phyloP scores from a whole-genome alignment of 768 basidiomycete genomes.

The Leccinum truebloodii region DNA sequence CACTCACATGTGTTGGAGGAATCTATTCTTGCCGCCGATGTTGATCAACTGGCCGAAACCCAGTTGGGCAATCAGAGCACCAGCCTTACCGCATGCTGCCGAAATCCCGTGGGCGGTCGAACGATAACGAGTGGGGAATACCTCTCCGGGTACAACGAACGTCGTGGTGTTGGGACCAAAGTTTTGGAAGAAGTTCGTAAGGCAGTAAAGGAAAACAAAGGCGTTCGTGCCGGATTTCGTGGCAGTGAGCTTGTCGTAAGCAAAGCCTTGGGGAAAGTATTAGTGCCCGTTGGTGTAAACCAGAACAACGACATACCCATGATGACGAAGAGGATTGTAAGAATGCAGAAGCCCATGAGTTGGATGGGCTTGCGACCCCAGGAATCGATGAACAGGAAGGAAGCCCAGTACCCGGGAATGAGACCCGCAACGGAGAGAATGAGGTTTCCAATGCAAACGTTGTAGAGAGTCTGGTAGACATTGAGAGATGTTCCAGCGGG shows the following conservation, averaged over 20 bases:
- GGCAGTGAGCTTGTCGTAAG: conserved; percentile 55
- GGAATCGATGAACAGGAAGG: conserved; percentile 65
- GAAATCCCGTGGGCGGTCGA: conserved; percentile 85
- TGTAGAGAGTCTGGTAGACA: conserved; percentile 60
- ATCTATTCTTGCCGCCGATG: conserved; percentile 62
- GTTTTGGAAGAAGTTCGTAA: conserved; percentile 91
- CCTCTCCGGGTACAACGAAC: conserved; percentile 80
- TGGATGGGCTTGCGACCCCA: conserved; percentile 87
- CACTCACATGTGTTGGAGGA: conserved; percentile 69
- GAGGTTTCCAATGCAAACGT: conserved; percentile 73
- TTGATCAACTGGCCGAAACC: conserved; percentile 70
- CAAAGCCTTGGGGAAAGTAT: conserved; percentile 52
- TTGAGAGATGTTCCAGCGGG: conserved; percentile 31
- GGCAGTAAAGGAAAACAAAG: conserved; percentile 82
- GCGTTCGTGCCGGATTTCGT: conserved; percentile 45
- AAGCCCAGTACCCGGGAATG: conserved; percentile 70
- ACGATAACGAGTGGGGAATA: conserved; percentile 86
- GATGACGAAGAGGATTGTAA: conserved; percentile 65
- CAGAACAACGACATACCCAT: conserved; percentile 52
- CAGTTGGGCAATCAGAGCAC: conserved; percentile 80
- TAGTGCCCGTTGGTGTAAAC: neutral
- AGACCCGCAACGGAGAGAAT: conserved; percentile 77
- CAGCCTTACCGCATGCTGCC: conserved; percentile 80
- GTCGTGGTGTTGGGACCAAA: conserved; percentile 84
- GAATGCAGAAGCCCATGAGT: conserved; percentile 70